Conservation (phyloP, 2,329 filamentous ascomycete species). For the Nannizzia gypsea region DNA sequence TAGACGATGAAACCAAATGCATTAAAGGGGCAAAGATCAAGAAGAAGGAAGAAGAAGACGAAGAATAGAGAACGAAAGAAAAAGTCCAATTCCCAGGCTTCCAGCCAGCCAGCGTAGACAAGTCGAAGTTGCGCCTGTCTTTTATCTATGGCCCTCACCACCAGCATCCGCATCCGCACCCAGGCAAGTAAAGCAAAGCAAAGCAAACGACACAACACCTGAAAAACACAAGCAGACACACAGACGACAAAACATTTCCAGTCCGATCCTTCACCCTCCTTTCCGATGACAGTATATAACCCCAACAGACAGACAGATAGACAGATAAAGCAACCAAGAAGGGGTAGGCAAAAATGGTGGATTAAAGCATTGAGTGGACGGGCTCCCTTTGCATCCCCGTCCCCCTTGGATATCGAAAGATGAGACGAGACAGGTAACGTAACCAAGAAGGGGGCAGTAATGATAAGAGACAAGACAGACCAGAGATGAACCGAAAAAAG, state of each 20-base stretch:
- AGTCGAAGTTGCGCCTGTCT: slow-evolving; percentile 6
- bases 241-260: not conserved
- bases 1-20: too few species aligned
- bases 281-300: slow-evolving; percentile 1
- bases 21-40: not conserved
- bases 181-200: not conserved
- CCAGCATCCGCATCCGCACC: not conserved
- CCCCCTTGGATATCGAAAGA: not conserved
- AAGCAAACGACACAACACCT: not conserved
- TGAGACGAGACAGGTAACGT: not conserved
- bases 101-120: slow-evolving; percentile 2
- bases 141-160: slow-evolving; percentile 4
- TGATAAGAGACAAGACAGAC: not conserved
- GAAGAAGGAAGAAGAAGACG: not conserved
- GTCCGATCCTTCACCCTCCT: slow-evolving; percentile 4
- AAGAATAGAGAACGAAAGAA: not conserved
- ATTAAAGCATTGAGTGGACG: not conserved
- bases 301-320: not conserved
- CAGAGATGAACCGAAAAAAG: not conserved
- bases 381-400: not conserved
- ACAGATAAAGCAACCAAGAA: not conserved
- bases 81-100: not conserved
- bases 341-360: not conserved
- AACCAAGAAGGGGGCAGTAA: not conserved
- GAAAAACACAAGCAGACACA: not conserved